Evolutionary conservation across 208 protist genomes (phyloP).

Genomic region (Naegleria lovaniensis): DNA sequence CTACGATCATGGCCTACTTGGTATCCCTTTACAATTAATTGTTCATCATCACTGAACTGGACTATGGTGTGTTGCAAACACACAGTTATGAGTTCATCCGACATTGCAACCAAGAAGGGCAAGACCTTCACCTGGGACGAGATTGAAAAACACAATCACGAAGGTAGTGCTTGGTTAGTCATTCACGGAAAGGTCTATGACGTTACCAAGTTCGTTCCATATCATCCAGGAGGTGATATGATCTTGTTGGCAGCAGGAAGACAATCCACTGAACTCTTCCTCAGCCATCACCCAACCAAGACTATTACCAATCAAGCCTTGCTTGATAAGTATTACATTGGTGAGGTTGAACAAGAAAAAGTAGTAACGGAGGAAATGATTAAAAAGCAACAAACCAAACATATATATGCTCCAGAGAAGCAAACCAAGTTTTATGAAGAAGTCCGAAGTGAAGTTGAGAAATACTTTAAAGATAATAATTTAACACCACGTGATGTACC

Average conservation of each 20-base stretch:
- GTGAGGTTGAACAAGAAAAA: neutral
- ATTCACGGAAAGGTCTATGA: slow-evolving; percentile 57
- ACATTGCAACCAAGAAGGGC: neutral
- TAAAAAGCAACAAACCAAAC: neutral
- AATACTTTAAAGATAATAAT: slow-evolving; percentile 27
- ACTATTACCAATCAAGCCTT: neutral
- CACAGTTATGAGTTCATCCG: neutral
- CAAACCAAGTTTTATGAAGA: slow-evolving; percentile 13
- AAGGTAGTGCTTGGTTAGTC: slow-evolving; percentile 54
- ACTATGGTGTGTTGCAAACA: no score
- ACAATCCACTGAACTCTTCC: slow-evolving; percentile 49
- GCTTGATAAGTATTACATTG: slow-evolving; percentile 19
- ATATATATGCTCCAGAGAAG: neutral
- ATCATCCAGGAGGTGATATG: slow-evolving; percentile 54
- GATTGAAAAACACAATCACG: slow-evolving; percentile 62
- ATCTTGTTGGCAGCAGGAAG: slow-evolving; percentile 59
- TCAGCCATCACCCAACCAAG: neutral
- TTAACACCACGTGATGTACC: neutral
- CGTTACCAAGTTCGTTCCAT: slow-evolving; percentile 46
- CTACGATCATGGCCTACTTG: no score
- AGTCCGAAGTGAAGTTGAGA: neutral
- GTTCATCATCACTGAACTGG: no score
- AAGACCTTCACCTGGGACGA: slow-evolving; percentile 35
- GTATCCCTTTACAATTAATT: no score
- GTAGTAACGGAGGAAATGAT: neutral